Conservation (phyloP, 2,329 filamentous ascomycete species). For the Chaetomium strumarium region DNA sequence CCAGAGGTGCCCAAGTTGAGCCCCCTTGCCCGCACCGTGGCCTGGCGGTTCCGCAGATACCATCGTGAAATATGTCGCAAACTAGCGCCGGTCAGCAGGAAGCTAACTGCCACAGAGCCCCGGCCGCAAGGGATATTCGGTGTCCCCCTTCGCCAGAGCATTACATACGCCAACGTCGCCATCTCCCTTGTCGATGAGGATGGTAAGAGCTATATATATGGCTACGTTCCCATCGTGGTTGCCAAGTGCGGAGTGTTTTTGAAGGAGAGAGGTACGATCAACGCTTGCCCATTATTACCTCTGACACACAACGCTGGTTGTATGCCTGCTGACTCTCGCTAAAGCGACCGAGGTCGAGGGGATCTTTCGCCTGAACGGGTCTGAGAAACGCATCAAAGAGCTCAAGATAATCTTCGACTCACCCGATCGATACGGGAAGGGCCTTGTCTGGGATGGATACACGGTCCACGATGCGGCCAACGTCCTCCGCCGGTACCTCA, state of each 20-base stretch:
- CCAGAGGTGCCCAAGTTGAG: constrained; percentile 17
- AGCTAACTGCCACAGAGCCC: constrained; percentile 35
- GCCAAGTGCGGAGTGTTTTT: constrained; percentile 96
- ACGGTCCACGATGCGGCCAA: constrained; percentile 98
- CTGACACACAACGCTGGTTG: not conserved
- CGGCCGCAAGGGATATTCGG: constrained; percentile 80
- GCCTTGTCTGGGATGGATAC: constrained; percentile 93
- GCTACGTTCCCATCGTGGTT: constrained; percentile 96
- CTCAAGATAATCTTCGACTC: constrained; percentile 88
- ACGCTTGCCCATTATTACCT: not conserved
- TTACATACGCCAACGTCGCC: constrained; percentile 95
- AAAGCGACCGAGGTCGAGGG: constrained; percentile 89
- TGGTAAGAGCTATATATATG: constrained; percentile 94
- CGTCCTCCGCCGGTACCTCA: constrained; percentile 89
- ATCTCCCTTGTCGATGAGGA: constrained; percentile 92
- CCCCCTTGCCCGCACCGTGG: constrained; percentile 14
- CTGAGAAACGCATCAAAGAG: constrained; percentile 97
- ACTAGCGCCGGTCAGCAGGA: constrained; percentile 7
- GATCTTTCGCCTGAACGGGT: constrained; percentile 92
- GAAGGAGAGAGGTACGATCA: constrained; percentile 83
- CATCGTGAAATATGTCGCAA: constrained; percentile 11
- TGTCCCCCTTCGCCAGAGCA: constrained; percentile 86
- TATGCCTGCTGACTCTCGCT: constrained; percentile 14
- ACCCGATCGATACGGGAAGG: constrained; percentile 92
- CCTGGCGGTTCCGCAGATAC: constrained; percentile 14